Evolutionary conservation across 192 early-diverging fungal genomes (phyloP).

Genomic region (Rhizoclosmatium sp.): DNA sequence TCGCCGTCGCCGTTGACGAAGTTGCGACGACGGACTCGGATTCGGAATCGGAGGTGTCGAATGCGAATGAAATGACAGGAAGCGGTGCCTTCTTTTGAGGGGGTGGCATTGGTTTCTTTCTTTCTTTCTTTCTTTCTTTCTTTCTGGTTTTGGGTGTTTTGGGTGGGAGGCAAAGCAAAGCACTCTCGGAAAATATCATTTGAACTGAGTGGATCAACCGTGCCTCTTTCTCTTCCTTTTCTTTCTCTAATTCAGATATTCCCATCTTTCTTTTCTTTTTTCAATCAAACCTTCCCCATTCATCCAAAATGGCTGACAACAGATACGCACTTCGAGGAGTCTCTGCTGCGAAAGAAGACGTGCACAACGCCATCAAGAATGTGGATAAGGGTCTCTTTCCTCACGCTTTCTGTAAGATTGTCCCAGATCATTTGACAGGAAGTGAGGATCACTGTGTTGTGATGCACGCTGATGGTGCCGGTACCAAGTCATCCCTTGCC

Average conservation of each 20-base stretch:
- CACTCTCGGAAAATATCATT: too few relatives aligned
- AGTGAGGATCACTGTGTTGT: not conserved
- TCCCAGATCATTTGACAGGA: conserved; percentile 1
- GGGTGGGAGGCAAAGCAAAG: too few relatives aligned
- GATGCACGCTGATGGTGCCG: conserved; percentile 1
- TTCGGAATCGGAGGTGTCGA: not conserved
- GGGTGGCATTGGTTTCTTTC: too few relatives aligned
- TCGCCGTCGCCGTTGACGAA: not conserved
- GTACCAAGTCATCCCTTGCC: not conserved
- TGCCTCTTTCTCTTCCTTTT: too few relatives aligned
- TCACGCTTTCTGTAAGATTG: not conserved
- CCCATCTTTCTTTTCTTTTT: too few relatives aligned
- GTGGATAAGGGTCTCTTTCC: conserved; percentile 7
- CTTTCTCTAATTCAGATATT: too few relatives aligned
- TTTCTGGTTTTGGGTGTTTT: too few relatives aligned
- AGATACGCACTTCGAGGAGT: not conserved
- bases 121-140: too few relatives aligned
- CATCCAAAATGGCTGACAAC: not conserved
- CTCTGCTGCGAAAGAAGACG: not conserved
- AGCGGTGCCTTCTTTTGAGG: too few relatives aligned
- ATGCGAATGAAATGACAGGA: too few relatives aligned
- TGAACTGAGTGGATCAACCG: too few relatives aligned
- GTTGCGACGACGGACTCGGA: not conserved
- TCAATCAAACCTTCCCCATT: too few relatives aligned
- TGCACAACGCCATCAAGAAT: not conserved